Conservation (phyloP, 208 protist species). For the Crithidia acanthocephali region DNA sequence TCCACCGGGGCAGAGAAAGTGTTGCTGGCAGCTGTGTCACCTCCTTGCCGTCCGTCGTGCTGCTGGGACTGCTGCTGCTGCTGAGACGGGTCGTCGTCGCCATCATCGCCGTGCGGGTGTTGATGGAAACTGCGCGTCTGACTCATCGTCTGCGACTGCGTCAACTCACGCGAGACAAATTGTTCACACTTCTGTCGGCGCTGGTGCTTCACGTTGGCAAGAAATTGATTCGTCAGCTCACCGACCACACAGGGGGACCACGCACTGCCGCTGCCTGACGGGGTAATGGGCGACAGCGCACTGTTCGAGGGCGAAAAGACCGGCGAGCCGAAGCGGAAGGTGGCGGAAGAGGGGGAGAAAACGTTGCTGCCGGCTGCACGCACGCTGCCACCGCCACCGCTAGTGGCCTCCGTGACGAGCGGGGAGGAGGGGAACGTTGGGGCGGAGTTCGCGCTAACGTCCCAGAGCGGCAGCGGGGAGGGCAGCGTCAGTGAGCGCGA, state of each 20-base stretch:
- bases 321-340: slow-evolving; percentile 7
- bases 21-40: not conserved
- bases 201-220: slow-evolving; percentile 64
- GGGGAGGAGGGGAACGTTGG: not conserved
- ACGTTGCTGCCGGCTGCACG: not conserved
- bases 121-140: slow-evolving; percentile 17
- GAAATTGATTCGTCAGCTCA: slow-evolving; percentile 79
- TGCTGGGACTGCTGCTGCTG: not conserved
- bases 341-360: slow-evolving; percentile 4
- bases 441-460: not conserved
- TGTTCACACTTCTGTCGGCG: slow-evolving; percentile 64
- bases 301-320: slow-evolving; percentile 15
- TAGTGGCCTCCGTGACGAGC: not conserved
- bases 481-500: slow-evolving; percentile 19
- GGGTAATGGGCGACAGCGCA: slow-evolving; percentile 27
- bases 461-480: not conserved
- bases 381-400: not conserved
- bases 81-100: not conserved
- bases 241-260: slow-evolving; percentile 68
- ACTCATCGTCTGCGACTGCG: slow-evolving; percentile 50
- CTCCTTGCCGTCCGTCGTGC: too few species aligned
- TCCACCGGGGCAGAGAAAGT: slow-evolving; percentile 29
- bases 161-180: slow-evolving; percentile 64
- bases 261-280: slow-evolving; percentile 41
- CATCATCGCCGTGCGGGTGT: slow-evolving; percentile 4